Evolutionary conservation across 1,139 yeast genomes (phyloP).

Genomic region (Suhomyces maxii): DNA sequence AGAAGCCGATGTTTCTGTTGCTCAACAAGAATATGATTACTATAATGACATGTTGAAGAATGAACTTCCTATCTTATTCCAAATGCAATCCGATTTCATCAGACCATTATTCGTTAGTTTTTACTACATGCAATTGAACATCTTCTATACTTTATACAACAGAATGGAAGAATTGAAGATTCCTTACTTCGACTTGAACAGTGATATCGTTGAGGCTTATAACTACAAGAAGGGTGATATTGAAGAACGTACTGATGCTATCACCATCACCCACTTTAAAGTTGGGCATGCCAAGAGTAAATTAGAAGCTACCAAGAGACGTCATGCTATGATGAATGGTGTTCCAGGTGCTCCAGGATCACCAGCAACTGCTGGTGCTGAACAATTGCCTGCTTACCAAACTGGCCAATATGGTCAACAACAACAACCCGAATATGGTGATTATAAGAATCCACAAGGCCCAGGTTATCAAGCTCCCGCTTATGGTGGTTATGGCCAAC

Average conservation of each 20-base stretch:
- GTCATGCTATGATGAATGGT: slow-evolving; percentile 52
- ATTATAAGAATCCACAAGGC: slow-evolving; percentile 17
- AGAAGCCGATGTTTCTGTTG: slow-evolving; percentile 85
- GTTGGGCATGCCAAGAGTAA: slow-evolving; percentile 84
- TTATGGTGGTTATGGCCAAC: slow-evolving; percentile 19
- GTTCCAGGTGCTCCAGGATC: slow-evolving; percentile 36
- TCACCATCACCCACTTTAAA: slow-evolving; percentile 86
- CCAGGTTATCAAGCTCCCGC: slow-evolving; percentile 13
- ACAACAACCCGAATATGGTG: slow-evolving; percentile 27
- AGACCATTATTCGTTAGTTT: slow-evolving; percentile 90
- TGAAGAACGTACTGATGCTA: slow-evolving; percentile 83
- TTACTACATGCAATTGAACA: slow-evolving; percentile 96
- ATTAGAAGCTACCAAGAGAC: slow-evolving; percentile 76
- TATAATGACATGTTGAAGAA: slow-evolving; percentile 90
- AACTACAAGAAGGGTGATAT: slow-evolving; percentile 80
- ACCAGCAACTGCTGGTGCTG: slow-evolving; percentile 22
- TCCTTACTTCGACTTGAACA: slow-evolving; percentile 84
- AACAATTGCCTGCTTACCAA: slow-evolving; percentile 22
- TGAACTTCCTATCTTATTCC: slow-evolving; percentile 84
- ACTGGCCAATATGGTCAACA: slow-evolving; percentile 21
- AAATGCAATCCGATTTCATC: slow-evolving; percentile 87
- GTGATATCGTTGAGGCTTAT: slow-evolving; percentile 83
- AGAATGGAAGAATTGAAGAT: slow-evolving; percentile 95
- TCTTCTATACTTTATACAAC: slow-evolving; percentile 86
- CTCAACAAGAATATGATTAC: slow-evolving; percentile 94